These are phyloP conservation scores for Fusarium torreyae DNA, from an alignment of 2,329 filamentous ascomycete genomes.

Conservation along the genomic window DNA sequence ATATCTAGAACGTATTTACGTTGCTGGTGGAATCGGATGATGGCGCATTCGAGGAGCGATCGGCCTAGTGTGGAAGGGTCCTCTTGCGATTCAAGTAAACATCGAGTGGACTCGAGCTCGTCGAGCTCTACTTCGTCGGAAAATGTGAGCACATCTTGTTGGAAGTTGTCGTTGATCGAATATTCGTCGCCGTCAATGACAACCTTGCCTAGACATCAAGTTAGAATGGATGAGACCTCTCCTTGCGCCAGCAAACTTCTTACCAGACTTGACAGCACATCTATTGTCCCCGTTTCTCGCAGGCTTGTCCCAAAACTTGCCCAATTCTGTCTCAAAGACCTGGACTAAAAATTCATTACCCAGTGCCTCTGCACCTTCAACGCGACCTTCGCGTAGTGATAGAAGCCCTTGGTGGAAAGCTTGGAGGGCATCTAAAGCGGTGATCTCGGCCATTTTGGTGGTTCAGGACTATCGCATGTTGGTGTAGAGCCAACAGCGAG, in stretches of 20 bases:
- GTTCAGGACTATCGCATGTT: constrained; percentile 64
- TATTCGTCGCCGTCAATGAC: constrained; percentile 81
- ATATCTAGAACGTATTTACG: constrained; percentile 88
- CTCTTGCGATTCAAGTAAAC: constrained; percentile 81
- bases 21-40: constrained; percentile 90
- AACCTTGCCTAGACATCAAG: constrained; percentile 76
- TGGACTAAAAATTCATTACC: constrained; percentile 79
- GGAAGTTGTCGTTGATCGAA: constrained; percentile 87
- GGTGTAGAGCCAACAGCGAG: constrained; percentile 43
- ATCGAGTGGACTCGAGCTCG: constrained; percentile 84
- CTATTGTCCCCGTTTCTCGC: constrained; percentile 82
- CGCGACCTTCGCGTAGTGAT: constrained; percentile 79
- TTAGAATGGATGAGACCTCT: constrained; percentile 27
- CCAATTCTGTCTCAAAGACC: constrained; percentile 79
- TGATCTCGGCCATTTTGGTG: constrained; percentile 78
- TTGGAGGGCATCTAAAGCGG: constrained; percentile 82
- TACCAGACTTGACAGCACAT: constrained; percentile 77
- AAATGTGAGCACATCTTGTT: constrained; percentile 84
- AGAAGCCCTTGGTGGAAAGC: constrained; percentile 89
- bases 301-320: constrained; percentile 81
- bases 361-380: constrained; percentile 73
- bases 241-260: constrained; percentile 41
- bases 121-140: constrained; percentile 93
- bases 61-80: constrained; percentile 79
- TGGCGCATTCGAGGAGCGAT: constrained; percentile 80